Base-by-base conservation (phyloP, 768 basidiomycete genomes). In the Russula compacta region DNA sequence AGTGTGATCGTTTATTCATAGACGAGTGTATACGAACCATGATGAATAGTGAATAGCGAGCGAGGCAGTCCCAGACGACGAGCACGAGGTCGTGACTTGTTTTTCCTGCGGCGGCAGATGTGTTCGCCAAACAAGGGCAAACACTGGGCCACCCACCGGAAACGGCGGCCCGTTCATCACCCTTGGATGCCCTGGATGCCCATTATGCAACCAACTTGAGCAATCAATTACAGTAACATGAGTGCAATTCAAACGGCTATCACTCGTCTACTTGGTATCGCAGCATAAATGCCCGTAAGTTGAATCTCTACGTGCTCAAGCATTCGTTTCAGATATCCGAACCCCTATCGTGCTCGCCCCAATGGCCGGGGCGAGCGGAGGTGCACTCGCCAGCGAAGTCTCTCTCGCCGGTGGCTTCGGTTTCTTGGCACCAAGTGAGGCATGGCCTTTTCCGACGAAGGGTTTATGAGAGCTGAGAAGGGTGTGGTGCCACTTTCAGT, bases 391-490 rank as follows among this genome's bases (percentile, higher is more conserved):
- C 53, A 82, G 83, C 5, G 76, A 81, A 57, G 85, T 87, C 36
- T 77, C 81, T 19, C 76, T 78, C 2, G 88, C 75, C 8, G 91
- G 91, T 21, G 90, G 85, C 15, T 85, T 91, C 58, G 90, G 87
- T 1, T 90, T 92, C 70, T 65, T 90, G 0, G 77, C 81, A n/a
- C 77, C 81, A 71, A 84, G 87, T 84, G 65, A 10, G 67, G 46
- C 21, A 44, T 36, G n/a, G 1, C 17, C 33, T 14, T 53, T 51
- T 11, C 58, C 53, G 32, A 47, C 29, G 9, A 8, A 51, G n/a
- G 2, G 14, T 17, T 17, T 5, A 35, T 19, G 21, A 36, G 21
- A 36, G 9, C 33, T 44, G 24, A 53, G 8, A 10, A 8, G 6
- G 19, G 29, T 3, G 35, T 38, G 17, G 65, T 57, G 39, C 19